A percentile compares a stretch with the other conserved stretches of the same genome.
Evolutionary conservation across 495 filamentous ascomycete species (phyloP).

Genomic region (Penicillium waksmanii): DNA sequence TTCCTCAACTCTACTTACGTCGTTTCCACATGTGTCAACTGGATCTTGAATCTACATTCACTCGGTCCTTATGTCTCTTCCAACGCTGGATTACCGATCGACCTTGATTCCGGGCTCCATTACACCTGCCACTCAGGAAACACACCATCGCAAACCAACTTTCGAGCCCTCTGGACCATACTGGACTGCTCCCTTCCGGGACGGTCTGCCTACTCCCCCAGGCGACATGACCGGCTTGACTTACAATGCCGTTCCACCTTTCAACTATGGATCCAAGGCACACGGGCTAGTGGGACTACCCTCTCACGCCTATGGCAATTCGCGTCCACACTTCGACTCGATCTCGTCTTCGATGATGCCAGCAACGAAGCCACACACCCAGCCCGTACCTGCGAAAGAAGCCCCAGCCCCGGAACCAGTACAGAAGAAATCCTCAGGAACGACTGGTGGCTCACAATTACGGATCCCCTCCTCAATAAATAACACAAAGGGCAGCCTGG

Average conservation of each 20-base stretch:
- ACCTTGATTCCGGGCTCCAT: constrained; percentile 34
- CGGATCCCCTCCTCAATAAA: constrained; percentile 77
- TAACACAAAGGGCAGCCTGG: constrained; percentile 68
- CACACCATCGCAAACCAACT: constrained; percentile 21
- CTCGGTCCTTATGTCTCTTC: constrained; percentile 42
- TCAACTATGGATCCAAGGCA: constrained; percentile 39
- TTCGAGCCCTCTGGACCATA: constrained; percentile 25
- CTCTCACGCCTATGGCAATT: constrained; percentile 33
- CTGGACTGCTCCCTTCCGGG: constrained; percentile 47
- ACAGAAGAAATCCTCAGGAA: constrained; percentile 40
- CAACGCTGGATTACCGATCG: constrained; percentile 33
- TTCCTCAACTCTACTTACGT: constrained; percentile 8
- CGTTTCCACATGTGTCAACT: constrained; percentile 30
- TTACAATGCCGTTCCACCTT: constrained; percentile 42
- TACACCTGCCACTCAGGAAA: constrained; percentile 27
- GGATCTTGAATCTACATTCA: constrained; percentile 8
- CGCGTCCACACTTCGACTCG: constrained; percentile 33
- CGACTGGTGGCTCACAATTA: constrained; percentile 62
- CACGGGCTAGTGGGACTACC: constrained; percentile 26
- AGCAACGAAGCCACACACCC: constrained; percentile 29
- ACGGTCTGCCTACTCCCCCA: constrained; percentile 56
- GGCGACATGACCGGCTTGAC: constrained; percentile 54
- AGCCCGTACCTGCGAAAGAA: constrained; percentile 30
- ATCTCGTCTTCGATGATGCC: constrained; percentile 30
- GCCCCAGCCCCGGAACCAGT: constrained; percentile 24